Evolutionary conservation across 345 rosid species (phyloP).

Genomic region (Hypericum perforatum): DNA sequence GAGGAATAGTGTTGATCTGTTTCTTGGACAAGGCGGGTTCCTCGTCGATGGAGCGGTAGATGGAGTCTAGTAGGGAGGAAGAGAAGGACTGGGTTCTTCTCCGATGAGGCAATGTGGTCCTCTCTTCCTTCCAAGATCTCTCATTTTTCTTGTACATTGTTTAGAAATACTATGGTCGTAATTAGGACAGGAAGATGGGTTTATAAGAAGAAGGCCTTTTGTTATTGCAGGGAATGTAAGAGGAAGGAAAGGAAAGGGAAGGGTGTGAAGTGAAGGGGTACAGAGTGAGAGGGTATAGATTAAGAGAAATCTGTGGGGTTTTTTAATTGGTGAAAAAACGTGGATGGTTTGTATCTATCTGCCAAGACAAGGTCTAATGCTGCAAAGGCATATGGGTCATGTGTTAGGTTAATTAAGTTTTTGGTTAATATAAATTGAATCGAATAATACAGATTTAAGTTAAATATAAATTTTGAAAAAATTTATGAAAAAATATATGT

Average conservation of each 20-base stretch:
- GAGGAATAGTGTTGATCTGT: constrained; percentile 25
- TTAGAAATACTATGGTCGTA: too few relatives aligned
- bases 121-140: background rate
- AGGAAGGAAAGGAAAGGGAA: background rate
- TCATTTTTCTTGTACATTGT: background rate
- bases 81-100: constrained; percentile 82
- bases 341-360: too few relatives aligned
- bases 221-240: background rate
- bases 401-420: too few relatives aligned
- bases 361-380: background rate
- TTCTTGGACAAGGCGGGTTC: constrained; percentile 18
- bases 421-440: too few relatives aligned
- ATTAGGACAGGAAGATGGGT: too few relatives aligned
- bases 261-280: background rate
- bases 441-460: too few relatives aligned
- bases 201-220: too few relatives aligned
- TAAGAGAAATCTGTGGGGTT: background rate
- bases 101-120: constrained; percentile 33
- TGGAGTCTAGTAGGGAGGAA: constrained; percentile 64
- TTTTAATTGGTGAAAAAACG: too few relatives aligned
- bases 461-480: too few relatives aligned
- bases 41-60: constrained; percentile 61
- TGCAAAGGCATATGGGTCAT: background rate
- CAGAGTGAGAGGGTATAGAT: background rate
- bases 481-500: too few relatives aligned